These are phyloP conservation scores for Sporothrix euskadiensis DNA, from an alignment of 2,329 filamentous ascomycete genomes.

Conservation along the genomic window DNA sequence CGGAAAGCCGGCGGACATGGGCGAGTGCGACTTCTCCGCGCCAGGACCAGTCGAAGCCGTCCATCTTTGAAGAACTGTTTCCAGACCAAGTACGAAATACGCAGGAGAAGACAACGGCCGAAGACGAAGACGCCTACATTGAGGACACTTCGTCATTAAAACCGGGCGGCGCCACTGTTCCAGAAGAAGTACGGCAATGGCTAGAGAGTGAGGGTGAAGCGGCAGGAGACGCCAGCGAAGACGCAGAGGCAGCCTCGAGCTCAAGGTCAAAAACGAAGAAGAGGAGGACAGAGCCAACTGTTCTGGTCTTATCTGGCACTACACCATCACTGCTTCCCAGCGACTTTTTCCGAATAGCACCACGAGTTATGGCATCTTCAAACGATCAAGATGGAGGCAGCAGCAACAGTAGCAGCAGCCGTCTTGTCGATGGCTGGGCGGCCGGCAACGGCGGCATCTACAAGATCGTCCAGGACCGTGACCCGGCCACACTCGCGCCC, in stretches of 20 bases:
- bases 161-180: background rate
- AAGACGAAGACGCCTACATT: background rate
- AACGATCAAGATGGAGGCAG: background rate
- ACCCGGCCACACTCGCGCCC: conserved; percentile 63
- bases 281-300: conserved; percentile 30
- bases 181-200: conserved; percentile 27
- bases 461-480: conserved; percentile 63
- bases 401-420: background rate
- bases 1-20: background rate
- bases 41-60: conserved; percentile 1
- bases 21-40: background rate
- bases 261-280: background rate
- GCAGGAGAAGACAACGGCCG: background rate
- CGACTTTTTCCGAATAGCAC: conserved; percentile 70
- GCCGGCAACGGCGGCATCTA: conserved; percentile 37
- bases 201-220: conserved; percentile 25
- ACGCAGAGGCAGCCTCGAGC: background rate
- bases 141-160: background rate
- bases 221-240: background rate
- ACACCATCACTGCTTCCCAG: conserved; percentile 61
- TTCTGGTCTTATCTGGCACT: conserved; percentile 59
- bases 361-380: conserved; percentile 43
- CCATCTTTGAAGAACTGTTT: conserved; percentile 32
- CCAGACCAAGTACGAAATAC: conserved; percentile 20
- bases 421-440: conserved; percentile 64